These are phyloP conservation scores for Delphinella strobiligena DNA, from an alignment of 2,329 filamentous ascomycete species.

Conservation along the genomic window DNA sequence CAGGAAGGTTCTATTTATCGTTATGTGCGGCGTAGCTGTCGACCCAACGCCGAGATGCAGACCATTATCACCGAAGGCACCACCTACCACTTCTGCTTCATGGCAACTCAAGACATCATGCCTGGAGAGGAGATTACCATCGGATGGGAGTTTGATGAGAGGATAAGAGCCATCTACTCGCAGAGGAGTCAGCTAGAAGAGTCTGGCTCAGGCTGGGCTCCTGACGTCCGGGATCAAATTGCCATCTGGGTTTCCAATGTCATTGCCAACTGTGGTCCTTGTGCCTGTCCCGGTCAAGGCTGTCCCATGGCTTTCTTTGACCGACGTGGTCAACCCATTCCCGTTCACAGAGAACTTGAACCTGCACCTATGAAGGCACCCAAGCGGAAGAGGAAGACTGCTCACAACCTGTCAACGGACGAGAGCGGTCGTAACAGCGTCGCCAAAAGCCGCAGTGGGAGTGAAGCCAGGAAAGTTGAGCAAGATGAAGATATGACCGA, in stretches of 20 bases:
- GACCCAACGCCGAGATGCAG: conserved; percentile 77
- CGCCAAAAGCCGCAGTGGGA: conserved; percentile 42
- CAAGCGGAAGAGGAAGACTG: conserved; percentile 35
- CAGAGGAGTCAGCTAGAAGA: conserved; percentile 3
- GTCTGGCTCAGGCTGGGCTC: conserved; percentile 1
- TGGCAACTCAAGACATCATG: conserved; percentile 70
- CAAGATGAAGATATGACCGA: conserved; percentile 47
- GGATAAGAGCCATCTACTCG: conserved; percentile 8
- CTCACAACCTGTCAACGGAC: conserved; percentile 40
- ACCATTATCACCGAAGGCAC: conserved; percentile 68
- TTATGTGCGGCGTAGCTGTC: conserved; percentile 85
- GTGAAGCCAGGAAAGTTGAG: conserved; percentile 40
- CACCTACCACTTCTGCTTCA: conserved; percentile 86
- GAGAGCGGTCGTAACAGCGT: conserved; percentile 40
- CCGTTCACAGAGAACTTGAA: conserved; percentile 12
- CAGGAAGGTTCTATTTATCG: conserved; percentile 75
- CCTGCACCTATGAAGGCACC: conserved; percentile 19
- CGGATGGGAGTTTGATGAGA: conserved; percentile 32
- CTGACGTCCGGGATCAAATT: conserved; percentile 35
- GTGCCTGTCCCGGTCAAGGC: conserved; percentile 50
- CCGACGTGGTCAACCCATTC: conserved; percentile 12
- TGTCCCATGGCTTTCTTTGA: conserved; percentile 24
- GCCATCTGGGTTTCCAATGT: conserved; percentile 56
- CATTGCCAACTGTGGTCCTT: conserved; percentile 67
- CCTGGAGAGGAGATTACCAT: conserved; percentile 56